These are phyloP conservation scores for Botrytis paeoniae DNA, from an alignment of 2,329 filamentous ascomycete genomes.

Conservation along the genomic window DNA sequence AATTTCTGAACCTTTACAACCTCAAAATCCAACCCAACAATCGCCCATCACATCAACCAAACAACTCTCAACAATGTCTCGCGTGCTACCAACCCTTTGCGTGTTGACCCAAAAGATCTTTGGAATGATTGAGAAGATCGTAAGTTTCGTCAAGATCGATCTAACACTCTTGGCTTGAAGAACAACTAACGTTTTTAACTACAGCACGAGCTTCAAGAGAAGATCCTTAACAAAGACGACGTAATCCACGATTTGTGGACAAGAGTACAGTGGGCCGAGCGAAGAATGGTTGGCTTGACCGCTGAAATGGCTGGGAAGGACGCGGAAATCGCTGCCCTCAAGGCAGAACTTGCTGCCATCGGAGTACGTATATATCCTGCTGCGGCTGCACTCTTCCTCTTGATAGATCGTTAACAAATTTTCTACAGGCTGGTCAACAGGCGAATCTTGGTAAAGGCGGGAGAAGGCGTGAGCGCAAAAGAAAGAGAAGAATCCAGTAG, in stretches of 20 bases:
- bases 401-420: background rate
- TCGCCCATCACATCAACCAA: background rate
- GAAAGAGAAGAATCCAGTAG: background rate
- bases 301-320: background rate
- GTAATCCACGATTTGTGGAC: background rate
- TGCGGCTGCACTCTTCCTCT: background rate
- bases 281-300: background rate
- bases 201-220: background rate
- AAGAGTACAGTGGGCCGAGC: background rate
- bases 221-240: background rate
- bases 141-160: background rate
- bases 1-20: background rate
- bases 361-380: background rate
- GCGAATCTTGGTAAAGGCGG: background rate
- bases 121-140: background rate
- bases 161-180: background rate
- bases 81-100: background rate
- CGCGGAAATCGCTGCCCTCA: background rate
- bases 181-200: background rate
- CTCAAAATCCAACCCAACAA: background rate
- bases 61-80: background rate
- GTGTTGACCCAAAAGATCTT: too few relatives aligned
- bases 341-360: background rate
- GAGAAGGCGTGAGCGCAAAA: background rate
- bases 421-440: background rate